A percentile compares a stretch with the other conserved stretches of the same genome.
phyloP scores from a whole-genome alignment of 257 asterid genomes.

The Echium plantagineum region DNA sequence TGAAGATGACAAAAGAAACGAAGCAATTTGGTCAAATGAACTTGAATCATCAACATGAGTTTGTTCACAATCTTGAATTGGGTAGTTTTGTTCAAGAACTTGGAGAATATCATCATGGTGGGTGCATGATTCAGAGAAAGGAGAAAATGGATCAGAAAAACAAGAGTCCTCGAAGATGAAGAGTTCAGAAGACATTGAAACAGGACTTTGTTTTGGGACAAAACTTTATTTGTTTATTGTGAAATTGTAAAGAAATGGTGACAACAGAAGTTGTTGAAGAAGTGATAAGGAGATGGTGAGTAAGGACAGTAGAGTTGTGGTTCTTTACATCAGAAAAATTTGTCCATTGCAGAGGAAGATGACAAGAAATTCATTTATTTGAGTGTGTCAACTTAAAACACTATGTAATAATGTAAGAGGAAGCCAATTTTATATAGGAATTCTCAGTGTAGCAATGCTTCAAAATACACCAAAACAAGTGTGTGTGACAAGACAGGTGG shows the following conservation, averaged over 20 bases:
- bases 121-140: slow-evolving; percentile 27
- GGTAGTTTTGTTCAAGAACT: slow-evolving; percentile 7
- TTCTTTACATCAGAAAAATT: slow-evolving; percentile 19
- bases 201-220: background rate
- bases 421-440: background rate
- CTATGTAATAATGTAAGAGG: background rate
- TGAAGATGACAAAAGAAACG: slow-evolving; percentile 41
- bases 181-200: slow-evolving; percentile 59
- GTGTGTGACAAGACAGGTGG: background rate
- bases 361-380: slow-evolving; percentile 38
- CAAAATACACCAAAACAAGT: background rate
- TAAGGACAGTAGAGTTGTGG: slow-evolving; percentile 2
- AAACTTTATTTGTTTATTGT: background rate
- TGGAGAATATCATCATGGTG: slow-evolving; percentile 19
- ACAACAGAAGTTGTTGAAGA: slow-evolving; percentile 10
- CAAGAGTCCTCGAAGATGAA: slow-evolving; percentile 39
- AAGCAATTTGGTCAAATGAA: slow-evolving; percentile 29
- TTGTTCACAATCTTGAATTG: background rate
- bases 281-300: slow-evolving; percentile 11
- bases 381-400: slow-evolving; percentile 1
- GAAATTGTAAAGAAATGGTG: background rate
- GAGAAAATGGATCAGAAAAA: slow-evolving; percentile 46
- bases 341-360: slow-evolving; percentile 29
- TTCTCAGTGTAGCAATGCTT: no score
- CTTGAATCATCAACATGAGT: slow-evolving; percentile 18